Evolutionary conservation across 352 stramenopile genomes (phyloP), one percentile per base, ranked within the genome.

Genomic region (Paralagenidium karlingii): DNA sequence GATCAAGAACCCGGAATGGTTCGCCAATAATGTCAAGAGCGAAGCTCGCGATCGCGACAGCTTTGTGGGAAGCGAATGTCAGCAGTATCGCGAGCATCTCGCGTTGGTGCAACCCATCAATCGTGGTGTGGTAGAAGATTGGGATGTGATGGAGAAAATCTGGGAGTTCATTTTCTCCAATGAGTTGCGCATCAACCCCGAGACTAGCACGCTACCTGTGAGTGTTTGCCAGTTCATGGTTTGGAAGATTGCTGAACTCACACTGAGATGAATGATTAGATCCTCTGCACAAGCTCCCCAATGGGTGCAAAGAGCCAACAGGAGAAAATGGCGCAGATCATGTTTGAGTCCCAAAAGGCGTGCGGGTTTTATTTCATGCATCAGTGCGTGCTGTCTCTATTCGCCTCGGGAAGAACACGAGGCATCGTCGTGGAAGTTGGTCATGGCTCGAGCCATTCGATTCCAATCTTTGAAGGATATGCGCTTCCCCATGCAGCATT

Each of bases 361-460:
- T 68, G 75, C 29, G 83, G 76, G 5, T 86, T 95, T 25, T 91
- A 87, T 55, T 77, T 82, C 34, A 78, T 88, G 68, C 67, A 91
- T 34, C 69, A 88, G 48, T 75, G 68, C 43, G 70, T 85, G 45
- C 48, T 95, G 2, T 86, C 78, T 20, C 49, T 95, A 6, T 92
- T 93, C 27, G 78, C 82, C 3, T 87, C 82, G 7, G 83, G 83
- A 1, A 70, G 82, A 8, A 95, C 82, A 30, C 56, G 73, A 7
- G 83, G 83, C n/a, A 45, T 94, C 13, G 79, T 91, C 3, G 63
- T 94, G 5, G 83, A 95, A 51, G 59, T 83, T 16, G 83, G 83
- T 21, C 77, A 90, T 33, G 83, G 83, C 25, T 81, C 78, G 12
- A 85, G 73, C 31, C 77, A 92, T 45, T 67, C 71, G 8, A 83